Base-by-base conservation (phyloP, 192 early-diverging fungal genomes). In the Podila minutissima region DNA sequence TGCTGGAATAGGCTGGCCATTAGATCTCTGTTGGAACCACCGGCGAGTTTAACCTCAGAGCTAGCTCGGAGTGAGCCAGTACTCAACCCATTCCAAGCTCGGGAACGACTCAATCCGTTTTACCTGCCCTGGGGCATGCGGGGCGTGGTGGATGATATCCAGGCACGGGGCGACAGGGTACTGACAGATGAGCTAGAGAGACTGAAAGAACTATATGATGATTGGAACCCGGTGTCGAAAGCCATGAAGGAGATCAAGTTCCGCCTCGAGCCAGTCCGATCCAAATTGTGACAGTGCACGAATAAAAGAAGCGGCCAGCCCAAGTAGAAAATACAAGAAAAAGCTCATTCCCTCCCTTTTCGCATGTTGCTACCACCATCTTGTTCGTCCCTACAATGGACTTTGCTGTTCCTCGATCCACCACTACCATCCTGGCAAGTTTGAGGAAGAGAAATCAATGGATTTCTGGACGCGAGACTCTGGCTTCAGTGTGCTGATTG, bases 111-210 rank as follows among this genome's bases (percentile, higher is more conserved):
- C 46, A 99, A 99, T 63, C 95, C 96, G 28, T 97, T 92, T 71
- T 94, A 89, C 82, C 84, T 99, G 9, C 96, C 97, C 5, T 97
- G 96, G 95, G 94, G 95, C n/a, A 93, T 99, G 92, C 93, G 94
- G 20, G 91, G 92, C 15, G 84, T 99, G 33, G 87, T 87, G 72
- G 91, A 92, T 24, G 94, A 96, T 60, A 84, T 90, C 20, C 72
- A 73, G 24, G 90, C 97, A 4, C 65, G 81, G 13, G 66, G 82
- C 19, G 87, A 91, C 60, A 57, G 84, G n/a, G 66, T 73, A 17
- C 85, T 97, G 26, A 77, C 81, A n/a, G 63, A 66, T 22, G 95
- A 98, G 63, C 84, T 97, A 7, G 83, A 85, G 31, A 86, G 86
- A 3, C 81, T 97, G 22, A 75, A 89, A 31, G 68, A 77, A 19